These are phyloP conservation scores for Hemileccinum impolitum DNA, from an alignment of 768 basidiomycete species.

Conservation along the genomic window DNA sequence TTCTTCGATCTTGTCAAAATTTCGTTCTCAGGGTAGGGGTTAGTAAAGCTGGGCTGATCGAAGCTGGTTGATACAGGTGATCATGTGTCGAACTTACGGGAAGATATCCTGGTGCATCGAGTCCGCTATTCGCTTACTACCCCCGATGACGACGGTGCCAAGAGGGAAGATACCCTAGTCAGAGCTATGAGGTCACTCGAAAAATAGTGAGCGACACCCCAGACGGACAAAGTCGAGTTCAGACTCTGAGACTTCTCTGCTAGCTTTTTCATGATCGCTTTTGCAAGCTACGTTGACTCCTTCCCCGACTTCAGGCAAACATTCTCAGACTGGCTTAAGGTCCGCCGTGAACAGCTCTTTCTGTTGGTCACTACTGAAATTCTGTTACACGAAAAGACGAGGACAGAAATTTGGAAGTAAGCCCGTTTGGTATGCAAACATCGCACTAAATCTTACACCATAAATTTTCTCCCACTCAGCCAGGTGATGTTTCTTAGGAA, in stretches of 20 bases:
- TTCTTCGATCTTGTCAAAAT: constrained; percentile 4
- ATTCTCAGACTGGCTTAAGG: constrained; percentile 88
- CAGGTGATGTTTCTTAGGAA: constrained; percentile 86
- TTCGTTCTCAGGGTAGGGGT: background rate
- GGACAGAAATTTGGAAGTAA: constrained; percentile 93
- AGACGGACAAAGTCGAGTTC: background rate
- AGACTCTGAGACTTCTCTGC: background rate
- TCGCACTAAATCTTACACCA: background rate
- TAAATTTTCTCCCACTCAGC: constrained; percentile 37
- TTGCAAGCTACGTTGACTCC: constrained; percentile 82
- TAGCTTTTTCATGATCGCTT: constrained; percentile 93
- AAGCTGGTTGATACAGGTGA: constrained; percentile 53
- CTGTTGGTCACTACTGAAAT: background rate
- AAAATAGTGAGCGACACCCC: constrained; percentile 71
- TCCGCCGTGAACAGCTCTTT: constrained; percentile 25
- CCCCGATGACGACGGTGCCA: constrained; percentile 59
- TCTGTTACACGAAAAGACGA: constrained; percentile 39
- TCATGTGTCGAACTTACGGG: constrained; percentile 87
- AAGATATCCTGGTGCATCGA: constrained; percentile 80
- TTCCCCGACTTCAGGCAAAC: constrained; percentile 58
- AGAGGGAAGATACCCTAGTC: constrained; percentile 48
- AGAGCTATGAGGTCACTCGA: constrained; percentile 77
- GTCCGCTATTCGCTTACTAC: constrained; percentile 83
- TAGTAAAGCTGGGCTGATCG: constrained; percentile 5
- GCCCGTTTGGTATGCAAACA: constrained; percentile 24